A percentile compares a stretch with the other conserved stretches of the same genome.
Evolutionary conservation across 371 early-diverging fungal species (phyloP).

Genomic region (Mortierella sp.): DNA sequence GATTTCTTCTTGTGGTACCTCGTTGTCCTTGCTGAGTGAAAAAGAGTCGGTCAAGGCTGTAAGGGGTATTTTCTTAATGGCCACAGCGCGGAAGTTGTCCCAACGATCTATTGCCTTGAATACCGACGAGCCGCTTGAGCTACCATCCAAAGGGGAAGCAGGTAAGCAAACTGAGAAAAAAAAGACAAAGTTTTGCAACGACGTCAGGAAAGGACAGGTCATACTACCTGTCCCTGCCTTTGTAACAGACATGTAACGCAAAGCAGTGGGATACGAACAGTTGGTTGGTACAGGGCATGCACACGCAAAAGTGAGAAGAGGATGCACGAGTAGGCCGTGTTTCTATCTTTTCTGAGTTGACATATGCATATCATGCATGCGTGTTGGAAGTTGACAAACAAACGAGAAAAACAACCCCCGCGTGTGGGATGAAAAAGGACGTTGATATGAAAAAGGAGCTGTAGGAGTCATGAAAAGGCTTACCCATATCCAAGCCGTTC

Average conservation of each 20-base stretch:
- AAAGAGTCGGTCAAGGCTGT: slow-evolving; percentile 68
- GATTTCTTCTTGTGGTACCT: slow-evolving; percentile 24
- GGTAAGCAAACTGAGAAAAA: neutral
- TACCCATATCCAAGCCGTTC: slow-evolving; percentile 50
- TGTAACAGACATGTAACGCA: no score
- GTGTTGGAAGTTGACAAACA: no score
- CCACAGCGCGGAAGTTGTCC: slow-evolving; percentile 60
- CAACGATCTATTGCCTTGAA: slow-evolving; percentile 39
- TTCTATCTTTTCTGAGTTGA: no score
- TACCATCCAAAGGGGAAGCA: neutral
- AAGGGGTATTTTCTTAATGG: slow-evolving; percentile 68
- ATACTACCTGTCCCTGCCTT: no score
- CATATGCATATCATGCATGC: no score
- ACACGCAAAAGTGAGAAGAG: no score
- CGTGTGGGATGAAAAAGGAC: neutral
- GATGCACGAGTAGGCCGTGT: no score
- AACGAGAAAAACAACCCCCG: neutral
- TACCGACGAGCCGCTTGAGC: slow-evolving; percentile 45
- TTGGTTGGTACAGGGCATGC: no score
- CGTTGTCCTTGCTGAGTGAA: neutral
- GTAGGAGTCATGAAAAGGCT: neutral
- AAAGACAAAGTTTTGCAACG: neutral
- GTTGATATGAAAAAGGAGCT: neutral
- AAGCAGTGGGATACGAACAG: no score
- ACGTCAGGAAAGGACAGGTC: no score